Evolutionary conservation across 1,284 basidiomycete species (phyloP), one percentile per base, ranked within the genome.

Genomic region (Peniophora sp.): DNA sequence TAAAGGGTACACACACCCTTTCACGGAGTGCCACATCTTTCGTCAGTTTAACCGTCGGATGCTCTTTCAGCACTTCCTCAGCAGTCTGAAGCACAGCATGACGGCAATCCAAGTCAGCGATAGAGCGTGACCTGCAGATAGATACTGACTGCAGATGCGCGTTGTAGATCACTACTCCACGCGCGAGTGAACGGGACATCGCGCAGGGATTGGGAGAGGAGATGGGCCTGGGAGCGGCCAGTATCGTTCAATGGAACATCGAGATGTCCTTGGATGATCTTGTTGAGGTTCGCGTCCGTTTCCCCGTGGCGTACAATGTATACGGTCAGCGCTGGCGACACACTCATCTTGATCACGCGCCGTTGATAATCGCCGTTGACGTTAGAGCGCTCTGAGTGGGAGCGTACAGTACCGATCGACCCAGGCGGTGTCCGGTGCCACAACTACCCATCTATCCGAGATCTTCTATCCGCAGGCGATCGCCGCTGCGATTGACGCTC

Each of bases 261-360:
- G 52, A 78, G 58, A 3, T 88, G 86, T 42, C 87, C 86, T 68
- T 89, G 86, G 47, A 87, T 75, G 52, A 85, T 78, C 23, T 70
- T 69, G 10, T 67, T 63, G 49, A 70, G 66, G 62, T 88, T 89
- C 60, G 76, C 79, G 47, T 79, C 72, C 24, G 86, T 89, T 68
- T 89, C 85, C 32, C 85, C 87, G 58, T 89, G 87, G 44, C 86
- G 78, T 43, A 88, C 75, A 53, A 89, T 68, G 61, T 82, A 86
- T 37, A 89, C 59, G 42, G 69, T 69, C 34, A 48, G 23, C 23
- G 43, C 20, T 11, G 24, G 27, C 48, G 27, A 12, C 6, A 12
- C 27, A 12, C 27, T 32, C 27, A 32, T 32, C 27, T 5, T 32
- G 27, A 5, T 32, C 27, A 32, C 27, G 27, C 14, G 53, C 3